A percentile compares a stretch with the other conserved stretches of the same genome.
phyloP scores from a whole-genome alignment of 331 rosid genomes.

The Quercus phellos region DNA sequence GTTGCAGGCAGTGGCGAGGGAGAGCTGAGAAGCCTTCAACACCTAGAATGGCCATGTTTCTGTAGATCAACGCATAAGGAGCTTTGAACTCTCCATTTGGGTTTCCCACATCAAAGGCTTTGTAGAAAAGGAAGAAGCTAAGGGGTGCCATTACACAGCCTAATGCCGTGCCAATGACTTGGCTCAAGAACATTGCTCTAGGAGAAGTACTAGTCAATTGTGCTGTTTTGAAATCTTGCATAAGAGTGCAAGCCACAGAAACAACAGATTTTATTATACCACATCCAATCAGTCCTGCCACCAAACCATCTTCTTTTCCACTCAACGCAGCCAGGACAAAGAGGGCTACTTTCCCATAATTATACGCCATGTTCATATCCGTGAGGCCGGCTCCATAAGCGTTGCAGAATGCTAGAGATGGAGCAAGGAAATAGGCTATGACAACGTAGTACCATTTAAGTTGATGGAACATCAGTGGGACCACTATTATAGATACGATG shows the following conservation, averaged over 20 bases:
- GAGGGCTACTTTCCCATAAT: constrained; percentile 82
- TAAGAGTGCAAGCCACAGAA: constrained; percentile 72
- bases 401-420: constrained; percentile 88
- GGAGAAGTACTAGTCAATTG: constrained; percentile 75
- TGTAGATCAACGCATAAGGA: constrained; percentile 75
- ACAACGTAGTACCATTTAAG: constrained; percentile 70
- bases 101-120: constrained; percentile 84
- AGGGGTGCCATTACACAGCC: constrained; percentile 73
- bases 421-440: constrained; percentile 68
- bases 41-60: constrained; percentile 79
- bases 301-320: constrained; percentile 59
- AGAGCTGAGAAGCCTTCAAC: constrained; percentile 82
- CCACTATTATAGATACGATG: constrained; percentile 37
- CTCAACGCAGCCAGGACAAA: constrained; percentile 61
- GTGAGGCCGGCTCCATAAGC: constrained; percentile 91
- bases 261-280: constrained; percentile 71
- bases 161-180: constrained; percentile 58
- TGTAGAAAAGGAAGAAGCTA: constrained; percentile 79
- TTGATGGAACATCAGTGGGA: constrained; percentile 76
- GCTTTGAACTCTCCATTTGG: constrained; percentile 82
- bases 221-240: constrained; percentile 87
- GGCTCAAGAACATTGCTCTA: constrained; percentile 74
- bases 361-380: constrained; percentile 85
- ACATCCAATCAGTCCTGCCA: constrained; percentile 75
- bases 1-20: constrained; percentile 74